Evolutionary conservation across 2,329 filamentous ascomycete species (phyloP), one percentile per base, ranked within the genome.

Genomic region (Aspergillus jensenii): DNA sequence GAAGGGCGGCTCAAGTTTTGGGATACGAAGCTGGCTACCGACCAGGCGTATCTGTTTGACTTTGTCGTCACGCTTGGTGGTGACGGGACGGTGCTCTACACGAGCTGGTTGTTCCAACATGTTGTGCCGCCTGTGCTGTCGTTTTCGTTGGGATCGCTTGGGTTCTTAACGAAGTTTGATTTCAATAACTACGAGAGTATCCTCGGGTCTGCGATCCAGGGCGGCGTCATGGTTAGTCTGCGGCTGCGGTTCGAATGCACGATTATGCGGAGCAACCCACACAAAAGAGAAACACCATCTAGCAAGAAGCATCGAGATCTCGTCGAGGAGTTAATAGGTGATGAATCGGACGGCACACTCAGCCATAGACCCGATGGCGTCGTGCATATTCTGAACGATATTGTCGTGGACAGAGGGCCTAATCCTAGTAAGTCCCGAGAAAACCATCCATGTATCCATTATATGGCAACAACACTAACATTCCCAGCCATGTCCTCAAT

Each of bases 141-240:
- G 60, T 98, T 99, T 73, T 86, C 92, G 1, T 80, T 98, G 9
- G 95, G 95, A 8, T 96, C 93, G 23, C 81, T 99, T 5, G 95
- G 95, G 0, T 99, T 99, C 71, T 78, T 99, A 64, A 98, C 95
- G 25, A 97, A 97, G 71, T 98, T 98, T 71, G 93, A 98, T 73
- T 99, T 93, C 73, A 85, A 87, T 14, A 79, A 89, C 4, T 91
- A 90, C 65, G 79, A 84, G 60, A 76, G 82, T 14, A 96, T 85
- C 2, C 81, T 97, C 33, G 84, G 81, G 3, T 84, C 81, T 45
- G 87, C 90, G 0, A 95, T 97, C 65, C 81, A 79, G 41, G 88
- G 96, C 59, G 95, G 95, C 6, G 89, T 98, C 19, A 95, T 90
- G 0, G 90, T 98, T 17, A 96, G 90, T 67, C 76, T 99, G 61